Evolutionary conservation across 2,329 filamentous ascomycete species (phyloP).

Genomic region (Aureobasidium sp.): DNA sequence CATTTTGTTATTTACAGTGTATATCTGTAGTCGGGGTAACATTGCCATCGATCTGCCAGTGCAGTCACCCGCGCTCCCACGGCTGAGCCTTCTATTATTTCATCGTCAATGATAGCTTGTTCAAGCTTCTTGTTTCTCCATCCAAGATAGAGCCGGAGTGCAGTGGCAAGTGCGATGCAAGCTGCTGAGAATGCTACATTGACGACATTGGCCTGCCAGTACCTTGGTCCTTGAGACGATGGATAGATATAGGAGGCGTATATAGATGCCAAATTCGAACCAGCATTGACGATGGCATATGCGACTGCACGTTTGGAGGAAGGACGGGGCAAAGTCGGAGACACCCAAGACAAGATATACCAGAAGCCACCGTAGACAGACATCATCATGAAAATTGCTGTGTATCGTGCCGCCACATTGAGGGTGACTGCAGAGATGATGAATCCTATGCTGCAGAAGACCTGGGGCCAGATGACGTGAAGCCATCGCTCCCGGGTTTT

Average conservation of each 20-base stretch:
- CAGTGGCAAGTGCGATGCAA: not conserved
- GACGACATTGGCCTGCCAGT: not conserved
- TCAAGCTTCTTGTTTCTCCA: not conserved
- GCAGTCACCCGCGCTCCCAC: not conserved
- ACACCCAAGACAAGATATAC: conserved; percentile 20
- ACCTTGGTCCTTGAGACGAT: not conserved
- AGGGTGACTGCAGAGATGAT: conserved; percentile 30
- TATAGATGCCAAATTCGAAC: conserved; percentile 27
- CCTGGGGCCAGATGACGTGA: conserved; percentile 47
- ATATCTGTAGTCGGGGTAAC: not conserved
- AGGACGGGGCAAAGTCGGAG: conserved; percentile 25
- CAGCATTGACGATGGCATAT: conserved; percentile 26
- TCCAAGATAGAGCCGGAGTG: not conserved
- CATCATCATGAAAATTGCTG: conserved; percentile 53
- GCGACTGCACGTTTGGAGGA: conserved; percentile 25
- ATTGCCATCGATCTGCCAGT: not conserved
- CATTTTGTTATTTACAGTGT: not conserved
- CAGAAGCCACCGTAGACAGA: conserved; percentile 24
- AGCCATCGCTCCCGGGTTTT: conserved; percentile 47
- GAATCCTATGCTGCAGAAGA: conserved; percentile 45
- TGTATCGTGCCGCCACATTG: conserved; percentile 19
- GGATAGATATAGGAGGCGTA: conserved; percentile 17
- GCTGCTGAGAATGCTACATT: not conserved
- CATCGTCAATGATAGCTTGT: not conserved
- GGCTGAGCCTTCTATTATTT: not conserved